Conservation (phyloP, 148 eudicot genomes). For the Spergularia bocconei region DNA sequence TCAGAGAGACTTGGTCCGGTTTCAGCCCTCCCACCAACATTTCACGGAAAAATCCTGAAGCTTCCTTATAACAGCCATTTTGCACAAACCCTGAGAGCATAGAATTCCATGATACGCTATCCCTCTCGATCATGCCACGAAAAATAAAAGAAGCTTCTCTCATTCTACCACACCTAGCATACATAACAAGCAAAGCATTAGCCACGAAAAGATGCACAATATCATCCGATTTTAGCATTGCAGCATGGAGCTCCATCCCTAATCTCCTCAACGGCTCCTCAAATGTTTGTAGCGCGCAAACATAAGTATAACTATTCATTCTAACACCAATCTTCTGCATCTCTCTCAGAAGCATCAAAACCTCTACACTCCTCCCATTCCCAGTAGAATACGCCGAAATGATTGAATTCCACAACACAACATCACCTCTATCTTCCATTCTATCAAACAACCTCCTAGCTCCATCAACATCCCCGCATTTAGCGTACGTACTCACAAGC, state of each 20-base stretch:
- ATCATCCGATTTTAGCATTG: slow-evolving; percentile 42
- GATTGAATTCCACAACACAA: slow-evolving; percentile 78
- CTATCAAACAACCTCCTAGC: slow-evolving; percentile 53
- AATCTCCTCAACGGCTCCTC: slow-evolving; percentile 40
- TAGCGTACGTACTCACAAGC: slow-evolving; percentile 63
- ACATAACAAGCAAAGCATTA: slow-evolving; percentile 83
- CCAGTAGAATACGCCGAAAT: slow-evolving; percentile 49
- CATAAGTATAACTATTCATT: slow-evolving; percentile 70
- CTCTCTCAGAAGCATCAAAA: slow-evolving; percentile 49
- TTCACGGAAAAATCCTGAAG: slow-evolving; percentile 40
- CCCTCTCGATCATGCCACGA: slow-evolving; percentile 41
- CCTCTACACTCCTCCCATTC: slow-evolving; percentile 43
- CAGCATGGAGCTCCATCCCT: slow-evolving; percentile 72
- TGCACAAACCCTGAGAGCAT: slow-evolving; percentile 72
- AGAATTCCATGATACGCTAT: slow-evolving; percentile 70
- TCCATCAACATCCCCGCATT: slow-evolving; percentile 42
- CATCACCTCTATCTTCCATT: slow-evolving; percentile 47
- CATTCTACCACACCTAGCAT: slow-evolving; percentile 57
- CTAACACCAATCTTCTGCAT: slow-evolving; percentile 50
- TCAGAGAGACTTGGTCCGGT: slow-evolving; percentile 64
- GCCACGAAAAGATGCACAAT: slow-evolving; percentile 55
- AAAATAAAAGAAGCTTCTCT: slow-evolving; percentile 57
- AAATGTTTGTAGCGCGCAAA: slow-evolving; percentile 64
- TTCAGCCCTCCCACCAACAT: slow-evolving; percentile 43
- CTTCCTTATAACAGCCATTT: slow-evolving; percentile 55